Evolutionary conservation across 495 filamentous ascomycete species (phyloP).

Genomic region (Tuber umbilicatum): DNA sequence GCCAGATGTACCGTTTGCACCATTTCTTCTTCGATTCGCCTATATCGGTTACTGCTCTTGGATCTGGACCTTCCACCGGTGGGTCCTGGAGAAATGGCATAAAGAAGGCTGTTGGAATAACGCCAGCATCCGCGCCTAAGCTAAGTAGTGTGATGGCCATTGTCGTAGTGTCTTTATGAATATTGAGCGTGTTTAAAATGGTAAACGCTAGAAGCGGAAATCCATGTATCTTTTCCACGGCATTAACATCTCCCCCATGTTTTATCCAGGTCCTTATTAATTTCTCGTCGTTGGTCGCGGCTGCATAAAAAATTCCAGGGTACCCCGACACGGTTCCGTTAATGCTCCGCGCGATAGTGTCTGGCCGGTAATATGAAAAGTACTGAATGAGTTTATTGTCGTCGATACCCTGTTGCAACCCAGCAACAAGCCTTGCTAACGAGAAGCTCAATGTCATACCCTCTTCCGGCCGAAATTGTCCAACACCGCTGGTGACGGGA

Average conservation of each 20-base stretch:
- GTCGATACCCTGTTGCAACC: background rate
- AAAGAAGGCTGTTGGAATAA: constrained; percentile 43
- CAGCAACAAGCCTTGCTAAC: background rate
- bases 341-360: background rate
- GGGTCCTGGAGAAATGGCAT: constrained; percentile 38
- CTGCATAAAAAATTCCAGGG: constrained; percentile 45
- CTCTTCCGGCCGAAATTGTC: background rate
- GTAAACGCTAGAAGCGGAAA: constrained; percentile 49
- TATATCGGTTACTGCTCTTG: constrained; percentile 28
- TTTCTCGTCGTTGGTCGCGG: constrained; percentile 44
- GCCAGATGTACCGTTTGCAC: constrained; percentile 23
- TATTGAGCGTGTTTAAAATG: constrained; percentile 41
- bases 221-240: constrained; percentile 28
- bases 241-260: constrained; percentile 44
- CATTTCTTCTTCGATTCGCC: constrained; percentile 16
- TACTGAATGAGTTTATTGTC: background rate
- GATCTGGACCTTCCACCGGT: constrained; percentile 20
- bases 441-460: background rate
- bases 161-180: constrained; percentile 43
- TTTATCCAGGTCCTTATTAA: constrained; percentile 43
- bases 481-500: background rate
- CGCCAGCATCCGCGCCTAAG: constrained; percentile 43
- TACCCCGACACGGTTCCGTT: background rate
- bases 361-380: background rate
- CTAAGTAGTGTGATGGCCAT: constrained; percentile 44